Evolutionary conservation across 2,329 filamentous ascomycete species (phyloP), one percentile per base, ranked within the genome.

Genomic region (Fusarium nygamai): DNA sequence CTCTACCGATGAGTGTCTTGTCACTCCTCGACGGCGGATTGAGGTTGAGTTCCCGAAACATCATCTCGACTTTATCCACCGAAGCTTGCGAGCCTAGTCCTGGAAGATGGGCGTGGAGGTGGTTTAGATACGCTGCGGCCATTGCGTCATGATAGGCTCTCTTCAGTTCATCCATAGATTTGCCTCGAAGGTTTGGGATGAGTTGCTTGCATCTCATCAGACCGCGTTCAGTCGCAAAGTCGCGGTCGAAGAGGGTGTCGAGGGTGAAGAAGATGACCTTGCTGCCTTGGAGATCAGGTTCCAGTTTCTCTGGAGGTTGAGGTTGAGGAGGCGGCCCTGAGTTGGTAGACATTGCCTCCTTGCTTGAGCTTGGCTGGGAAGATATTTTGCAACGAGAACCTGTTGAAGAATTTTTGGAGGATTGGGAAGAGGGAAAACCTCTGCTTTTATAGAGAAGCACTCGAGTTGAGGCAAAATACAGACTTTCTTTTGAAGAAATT

Each of bases 381-480:
- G 27, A 33, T 22, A 24, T 19, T 19, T 13, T 13, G 12, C 1
- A 33, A 33, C 8, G 29, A 24, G 8, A 19, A 14, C 0, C 11
- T 9, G 47, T n/a, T 29, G 27, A 33, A 8, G 47, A 33, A 17
- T 2, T 5, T n/a, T 22, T 19, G 2, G 17, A 38, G 20, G 10
- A n/a, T 33, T 5, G 13, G 10, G 11, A 8, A n/a, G 16, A 6
- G 29, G 9, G 7, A 2, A 19, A 13, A 4, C 3, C 6, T 8
- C 46, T 9, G 8, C 47, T 50, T 5, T 19, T 50, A n/a, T 33
- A 22, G 4, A 7, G 29, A n/a, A 19, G 1, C 8, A 17, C 29
- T n/a, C 16, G 9, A 7, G 4, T 10, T 8, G 2, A 14, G 47
- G 29, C 16, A n/a, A 0, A 14, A n/a, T 3, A 6, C 3, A 19